phyloP scores from a whole-genome alignment of 202 grass and related monocot genomes.

The Schoenoplectus triqueter region DNA sequence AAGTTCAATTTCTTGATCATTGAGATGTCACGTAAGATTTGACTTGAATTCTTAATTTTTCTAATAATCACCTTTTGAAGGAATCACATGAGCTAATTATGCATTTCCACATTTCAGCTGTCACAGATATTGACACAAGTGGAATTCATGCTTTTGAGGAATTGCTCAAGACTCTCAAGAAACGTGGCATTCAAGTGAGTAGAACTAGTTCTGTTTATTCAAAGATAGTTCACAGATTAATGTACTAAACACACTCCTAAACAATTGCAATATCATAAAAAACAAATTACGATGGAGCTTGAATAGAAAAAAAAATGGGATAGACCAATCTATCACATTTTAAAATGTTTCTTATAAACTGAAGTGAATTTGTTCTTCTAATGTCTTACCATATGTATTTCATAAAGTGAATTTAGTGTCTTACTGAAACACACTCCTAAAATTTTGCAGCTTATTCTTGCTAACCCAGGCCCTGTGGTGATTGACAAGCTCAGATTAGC shows the following conservation, averaged over 20 bases:
- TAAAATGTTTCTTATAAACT: background rate
- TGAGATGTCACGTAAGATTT: constrained; percentile 88
- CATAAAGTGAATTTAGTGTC: background rate
- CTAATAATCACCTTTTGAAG: background rate
- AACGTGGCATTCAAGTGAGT: constrained; percentile 64
- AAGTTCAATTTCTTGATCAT: constrained; percentile 78
- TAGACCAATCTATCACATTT: background rate
- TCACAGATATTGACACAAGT: constrained; percentile 83
- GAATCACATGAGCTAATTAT: constrained; percentile 33
- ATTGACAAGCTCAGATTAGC: constrained; percentile 66
- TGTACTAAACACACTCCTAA: background rate
- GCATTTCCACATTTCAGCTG: constrained; percentile 51
- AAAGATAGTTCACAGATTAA: background rate
- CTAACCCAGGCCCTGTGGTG: constrained; percentile 77
- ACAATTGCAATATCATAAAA: background rate
- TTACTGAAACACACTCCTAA: background rate
- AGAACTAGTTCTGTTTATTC: background rate
- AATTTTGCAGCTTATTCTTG: constrained; percentile 68
- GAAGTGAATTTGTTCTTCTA: constrained; percentile 8
- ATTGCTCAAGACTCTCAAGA: constrained; percentile 66
- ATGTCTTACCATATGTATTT: constrained; percentile 16
- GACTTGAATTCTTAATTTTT: background rate
- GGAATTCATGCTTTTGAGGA: constrained; percentile 73
- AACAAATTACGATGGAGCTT: background rate
- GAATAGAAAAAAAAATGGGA: background rate